Evolutionary conservation across 2,329 filamentous ascomycete genomes (phyloP).

Genomic region (Cyphellophora europaea): DNA sequence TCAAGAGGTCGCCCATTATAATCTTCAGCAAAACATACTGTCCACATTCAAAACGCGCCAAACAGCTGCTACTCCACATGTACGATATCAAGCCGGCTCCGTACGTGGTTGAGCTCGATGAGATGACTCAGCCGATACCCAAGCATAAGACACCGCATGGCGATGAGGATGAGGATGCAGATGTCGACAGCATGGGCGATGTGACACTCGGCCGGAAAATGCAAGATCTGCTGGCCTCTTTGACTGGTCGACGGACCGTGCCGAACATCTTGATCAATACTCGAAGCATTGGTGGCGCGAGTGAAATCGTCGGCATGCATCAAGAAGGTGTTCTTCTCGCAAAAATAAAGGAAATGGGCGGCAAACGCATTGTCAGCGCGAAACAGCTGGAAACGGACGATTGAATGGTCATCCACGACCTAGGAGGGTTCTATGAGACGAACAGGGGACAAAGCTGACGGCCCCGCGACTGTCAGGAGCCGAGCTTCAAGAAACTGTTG

Average conservation of each 20-base stretch:
- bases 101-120: constrained; percentile 82
- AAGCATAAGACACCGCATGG: no score
- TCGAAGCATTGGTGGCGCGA: constrained; percentile 79
- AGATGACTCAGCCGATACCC: constrained; percentile 41
- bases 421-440: no score
- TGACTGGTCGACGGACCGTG: constrained; percentile 75
- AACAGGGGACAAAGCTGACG: no score
- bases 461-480: no score
- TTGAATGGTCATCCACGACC: no score
- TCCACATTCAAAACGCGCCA: constrained; percentile 75
- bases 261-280: constrained; percentile 87
- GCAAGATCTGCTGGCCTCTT: constrained; percentile 61
- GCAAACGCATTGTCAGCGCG: constrained; percentile 46
- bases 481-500: no score
- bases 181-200: constrained; percentile 4
- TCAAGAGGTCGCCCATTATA: constrained; percentile 84
- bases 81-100: constrained; percentile 77
- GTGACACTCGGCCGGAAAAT: constrained; percentile 57
- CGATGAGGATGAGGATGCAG: constrained; percentile 6
- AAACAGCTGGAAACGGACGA: constrained; percentile 9
- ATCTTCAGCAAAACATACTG: constrained; percentile 97
- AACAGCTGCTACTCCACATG: constrained; percentile 70
- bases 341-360: constrained; percentile 65
- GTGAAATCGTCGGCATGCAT: constrained; percentile 71
- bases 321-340: constrained; percentile 55